Conservation (phyloP, 257 asterid species). For the Primulina huaijiensis region DNA sequence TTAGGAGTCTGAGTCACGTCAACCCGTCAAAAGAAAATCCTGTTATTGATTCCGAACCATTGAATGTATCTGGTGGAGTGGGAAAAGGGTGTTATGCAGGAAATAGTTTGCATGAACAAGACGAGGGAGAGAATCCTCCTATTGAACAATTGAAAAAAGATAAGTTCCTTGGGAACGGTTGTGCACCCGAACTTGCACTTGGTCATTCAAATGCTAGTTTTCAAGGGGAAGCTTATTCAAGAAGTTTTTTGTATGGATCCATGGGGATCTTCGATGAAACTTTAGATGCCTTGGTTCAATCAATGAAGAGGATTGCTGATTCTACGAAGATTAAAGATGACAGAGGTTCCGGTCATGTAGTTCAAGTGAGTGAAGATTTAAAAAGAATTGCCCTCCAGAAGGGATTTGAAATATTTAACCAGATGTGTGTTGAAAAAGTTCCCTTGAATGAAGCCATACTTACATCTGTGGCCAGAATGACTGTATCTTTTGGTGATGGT, state of each 20-base stretch:
- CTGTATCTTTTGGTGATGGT: conserved; percentile 72
- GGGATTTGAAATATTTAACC: conserved; percentile 64
- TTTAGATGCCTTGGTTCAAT: conserved; percentile 52
- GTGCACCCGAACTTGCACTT: conserved; percentile 5
- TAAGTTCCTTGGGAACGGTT: conserved; percentile 23
- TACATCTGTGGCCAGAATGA: conserved; percentile 84
- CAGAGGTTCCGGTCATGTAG: conserved; percentile 28
- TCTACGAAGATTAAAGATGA: conserved; percentile 18
- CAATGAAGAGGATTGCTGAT: conserved; percentile 36
- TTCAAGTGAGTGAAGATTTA: conserved; percentile 56
- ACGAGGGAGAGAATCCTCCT: neutral
- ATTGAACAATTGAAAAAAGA: neutral
- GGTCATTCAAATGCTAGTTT: conserved; percentile 17
- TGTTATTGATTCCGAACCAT: conserved; percentile 25
- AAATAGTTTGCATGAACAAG: conserved; percentile 11
- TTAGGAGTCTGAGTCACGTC: conserved; percentile 41
- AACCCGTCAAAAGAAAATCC: conserved; percentile 32
- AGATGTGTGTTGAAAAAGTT: conserved; percentile 54
- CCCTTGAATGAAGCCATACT: conserved; percentile 76
- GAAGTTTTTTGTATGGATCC: conserved; percentile 22
- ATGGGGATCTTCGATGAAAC: conserved; percentile 28
- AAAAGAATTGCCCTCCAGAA: conserved; percentile 50
- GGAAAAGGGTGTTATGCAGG: conserved; percentile 21
- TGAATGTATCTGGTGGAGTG: conserved; percentile 26
- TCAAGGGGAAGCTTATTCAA: conserved; percentile 14